phyloP scores from a whole-genome alignment of 352 stramenopile species.

The Phytophthora palmivora region DNA sequence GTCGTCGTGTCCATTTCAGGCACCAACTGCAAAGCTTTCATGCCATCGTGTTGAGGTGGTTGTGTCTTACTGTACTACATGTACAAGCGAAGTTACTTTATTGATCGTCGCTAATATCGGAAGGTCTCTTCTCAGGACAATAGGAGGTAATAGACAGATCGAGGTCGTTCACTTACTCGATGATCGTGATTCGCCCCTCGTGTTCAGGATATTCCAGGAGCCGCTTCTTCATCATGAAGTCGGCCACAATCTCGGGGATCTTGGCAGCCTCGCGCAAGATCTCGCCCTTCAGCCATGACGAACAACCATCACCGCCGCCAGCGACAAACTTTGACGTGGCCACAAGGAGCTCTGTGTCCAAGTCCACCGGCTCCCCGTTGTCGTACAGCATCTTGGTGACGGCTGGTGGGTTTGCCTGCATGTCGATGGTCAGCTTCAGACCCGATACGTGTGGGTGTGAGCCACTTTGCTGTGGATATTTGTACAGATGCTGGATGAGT shows the following conservation, averaged over 20 bases:
- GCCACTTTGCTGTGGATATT: constrained; percentile 78
- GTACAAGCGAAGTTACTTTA: constrained; percentile 5
- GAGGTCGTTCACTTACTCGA: constrained; percentile 49
- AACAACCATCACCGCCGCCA: constrained; percentile 77
- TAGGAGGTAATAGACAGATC: constrained; percentile 3
- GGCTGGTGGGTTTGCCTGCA: constrained; percentile 18
- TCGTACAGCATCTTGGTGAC: constrained; percentile 59
- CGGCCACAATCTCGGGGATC: constrained; percentile 56
- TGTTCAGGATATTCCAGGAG: constrained; percentile 64
- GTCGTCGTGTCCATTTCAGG: constrained; percentile 21
- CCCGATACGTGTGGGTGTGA: constrained; percentile 86
- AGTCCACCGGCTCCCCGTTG: constrained; percentile 54
- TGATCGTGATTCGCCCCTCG: constrained; percentile 67
- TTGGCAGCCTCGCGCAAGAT: constrained; percentile 57
- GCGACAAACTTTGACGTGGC: constrained; percentile 86
- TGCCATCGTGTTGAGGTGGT: neutral
- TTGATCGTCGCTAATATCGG: constrained; percentile 17
- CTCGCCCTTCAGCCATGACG: constrained; percentile 70
- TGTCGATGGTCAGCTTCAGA: constrained; percentile 50
- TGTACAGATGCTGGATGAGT: constrained; percentile 78
- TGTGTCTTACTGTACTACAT: neutral
- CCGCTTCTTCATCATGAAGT: constrained; percentile 75
- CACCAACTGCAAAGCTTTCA: constrained; percentile 19
- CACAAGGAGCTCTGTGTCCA: constrained; percentile 63
- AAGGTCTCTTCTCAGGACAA: neutral